Percentiles rank a stretch among this genome's conserved stretches.
Evolutionary conservation across 1,139 yeast genomes (phyloP).

Genomic region (Geotrichum candidum): DNA sequence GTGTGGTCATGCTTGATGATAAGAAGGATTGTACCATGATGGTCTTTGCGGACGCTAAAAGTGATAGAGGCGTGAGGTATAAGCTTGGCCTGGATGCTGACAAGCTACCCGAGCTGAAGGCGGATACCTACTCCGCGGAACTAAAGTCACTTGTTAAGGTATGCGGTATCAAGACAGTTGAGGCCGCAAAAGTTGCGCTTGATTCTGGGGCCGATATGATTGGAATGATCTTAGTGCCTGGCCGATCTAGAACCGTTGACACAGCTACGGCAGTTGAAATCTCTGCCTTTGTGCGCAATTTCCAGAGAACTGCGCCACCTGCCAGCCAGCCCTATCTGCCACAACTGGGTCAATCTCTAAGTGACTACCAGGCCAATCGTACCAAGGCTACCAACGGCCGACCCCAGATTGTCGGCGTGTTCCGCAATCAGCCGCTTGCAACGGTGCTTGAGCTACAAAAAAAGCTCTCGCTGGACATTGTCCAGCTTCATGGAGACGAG

Average conservation of each 20-base stretch:
- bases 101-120: neutral
- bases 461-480: conserved; percentile 58
- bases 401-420: conserved; percentile 83
- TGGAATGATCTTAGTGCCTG: conserved; percentile 86
- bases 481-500: conserved; percentile 88
- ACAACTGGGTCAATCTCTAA: conserved; percentile 4
- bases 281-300: conserved; percentile 34
- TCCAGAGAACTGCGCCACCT: conserved; percentile 2
- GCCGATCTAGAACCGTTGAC: conserved; percentile 64
- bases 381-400: conserved; percentile 28
- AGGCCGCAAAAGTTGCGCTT: conserved; percentile 66
- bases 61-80: neutral
- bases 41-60: neutral
- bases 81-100: neutral
- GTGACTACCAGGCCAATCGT: neutral
- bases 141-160: conserved; percentile 53
- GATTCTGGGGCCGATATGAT: conserved; percentile 66
- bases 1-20: conserved; percentile 1
- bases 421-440: conserved; percentile 69
- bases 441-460: conserved; percentile 49
- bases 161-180: conserved; percentile 69
- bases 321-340: neutral
- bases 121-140: neutral
- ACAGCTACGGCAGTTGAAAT: conserved; percentile 50
- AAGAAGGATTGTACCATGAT: neutral